phyloP scores from a whole-genome alignment of 768 basidiomycete species.

The Suillus spraguei region DNA sequence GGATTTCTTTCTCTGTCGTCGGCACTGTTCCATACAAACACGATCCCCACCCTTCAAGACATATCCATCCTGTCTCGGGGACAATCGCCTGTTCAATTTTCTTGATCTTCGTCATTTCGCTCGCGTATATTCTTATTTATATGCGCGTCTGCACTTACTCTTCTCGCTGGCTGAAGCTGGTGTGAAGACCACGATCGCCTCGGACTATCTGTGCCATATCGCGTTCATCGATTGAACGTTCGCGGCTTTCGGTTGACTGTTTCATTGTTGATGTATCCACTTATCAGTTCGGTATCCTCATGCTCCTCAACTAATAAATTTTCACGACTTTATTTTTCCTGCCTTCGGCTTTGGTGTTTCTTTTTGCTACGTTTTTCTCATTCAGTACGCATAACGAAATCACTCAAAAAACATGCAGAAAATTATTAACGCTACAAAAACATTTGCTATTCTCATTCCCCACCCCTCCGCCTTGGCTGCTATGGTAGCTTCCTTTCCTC shows the following conservation, averaged over 20 bases:
- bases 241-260: slow-evolving; percentile 27
- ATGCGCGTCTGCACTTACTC: slow-evolving; percentile 26
- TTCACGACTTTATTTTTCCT: slow-evolving; percentile 38
- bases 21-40: slow-evolving; percentile 25
- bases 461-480: slow-evolving; percentile 19
- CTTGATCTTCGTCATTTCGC: slow-evolving; percentile 27
- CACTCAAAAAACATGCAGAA: slow-evolving; percentile 39
- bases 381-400: slow-evolving; percentile 33
- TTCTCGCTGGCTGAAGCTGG: slow-evolving; percentile 8
- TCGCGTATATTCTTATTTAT: slow-evolving; percentile 32
- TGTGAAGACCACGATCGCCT: slow-evolving; percentile 32
- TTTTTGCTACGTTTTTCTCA: slow-evolving; percentile 40
- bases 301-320: slow-evolving; percentile 38
- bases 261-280: slow-evolving; percentile 33
- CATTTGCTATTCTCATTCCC: slow-evolving; percentile 31
- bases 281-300: slow-evolving; percentile 33
- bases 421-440: slow-evolving; percentile 51
- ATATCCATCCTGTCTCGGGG: slow-evolving; percentile 68
- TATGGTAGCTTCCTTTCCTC: neutral
- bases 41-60: slow-evolving; percentile 45
- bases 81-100: slow-evolving; percentile 35
- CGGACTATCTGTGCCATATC: slow-evolving; percentile 34
- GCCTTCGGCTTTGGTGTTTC: slow-evolving; percentile 35
- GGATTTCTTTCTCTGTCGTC: slow-evolving; percentile 27
- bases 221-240: slow-evolving; percentile 42